phyloP scores from a whole-genome alignment of 768 basidiomycete species.

The Rhizopogon vinicolor region DNA sequence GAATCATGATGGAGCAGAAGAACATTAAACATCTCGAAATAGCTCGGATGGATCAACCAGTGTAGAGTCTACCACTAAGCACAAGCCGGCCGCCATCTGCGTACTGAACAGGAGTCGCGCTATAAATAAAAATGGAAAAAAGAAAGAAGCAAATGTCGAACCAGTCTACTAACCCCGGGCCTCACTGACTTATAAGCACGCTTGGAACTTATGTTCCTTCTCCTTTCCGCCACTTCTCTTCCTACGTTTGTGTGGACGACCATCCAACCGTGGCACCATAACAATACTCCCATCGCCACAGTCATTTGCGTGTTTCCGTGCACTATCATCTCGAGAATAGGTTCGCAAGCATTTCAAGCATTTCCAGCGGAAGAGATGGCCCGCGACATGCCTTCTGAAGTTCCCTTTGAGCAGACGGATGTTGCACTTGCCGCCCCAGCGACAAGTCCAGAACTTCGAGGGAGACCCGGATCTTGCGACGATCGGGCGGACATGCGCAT shows the following conservation, averaged over 20 bases:
- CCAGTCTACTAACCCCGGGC: neutral
- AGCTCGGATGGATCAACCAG: no score
- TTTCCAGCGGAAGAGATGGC: neutral
- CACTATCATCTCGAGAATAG: neutral
- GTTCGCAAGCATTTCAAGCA: neutral
- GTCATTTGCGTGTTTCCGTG: neutral
- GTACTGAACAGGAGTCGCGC: no score
- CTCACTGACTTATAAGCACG: no score
- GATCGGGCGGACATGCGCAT: neutral
- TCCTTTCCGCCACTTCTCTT: no score
- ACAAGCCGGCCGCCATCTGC: no score
- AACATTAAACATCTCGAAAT: constrained; percentile 43
- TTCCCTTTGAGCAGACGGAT: neutral
- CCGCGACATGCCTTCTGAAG: neutral
- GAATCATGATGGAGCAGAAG: constrained; percentile 75
- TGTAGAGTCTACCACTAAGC: no score
- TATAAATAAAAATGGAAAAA: no score
- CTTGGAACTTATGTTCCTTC: no score
- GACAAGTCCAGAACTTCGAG: neutral
- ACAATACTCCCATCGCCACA: neutral
- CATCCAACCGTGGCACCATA: neutral
- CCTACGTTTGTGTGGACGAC: neutral
- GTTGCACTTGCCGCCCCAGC: neutral
- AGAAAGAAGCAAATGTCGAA: no score
- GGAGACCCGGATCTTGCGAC: neutral